Evolutionary conservation across 2,329 filamentous ascomycete species (phyloP), one percentile per base, ranked within the genome.

Genomic region (Aspergillus pseudonomiae): DNA sequence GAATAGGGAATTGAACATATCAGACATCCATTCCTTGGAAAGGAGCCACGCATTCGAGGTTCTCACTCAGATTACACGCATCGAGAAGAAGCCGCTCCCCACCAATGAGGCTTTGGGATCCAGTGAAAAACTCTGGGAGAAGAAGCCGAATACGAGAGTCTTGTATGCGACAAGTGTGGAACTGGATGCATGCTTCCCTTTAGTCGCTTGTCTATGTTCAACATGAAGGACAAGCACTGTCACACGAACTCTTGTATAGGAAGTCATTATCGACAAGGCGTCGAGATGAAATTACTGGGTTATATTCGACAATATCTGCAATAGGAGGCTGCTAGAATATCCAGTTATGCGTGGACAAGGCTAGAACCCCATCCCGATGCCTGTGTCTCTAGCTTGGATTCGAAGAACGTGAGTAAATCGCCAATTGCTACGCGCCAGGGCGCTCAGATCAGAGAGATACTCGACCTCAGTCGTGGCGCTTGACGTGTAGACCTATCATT

Each of bases 301-400:
- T 78, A 78, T 65, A 77, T 84, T 67, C 74, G 77, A 57, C 67
- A 74, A 57, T 75, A 77, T 56, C 75, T 85, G 61, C 75, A 75
- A 67, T 79, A 75, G 66, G 80, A 71, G 82, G 81, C 57, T 84
- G 82, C 70, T 75, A 79, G 65, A 79, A 71, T 55, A 79, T 86
- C 62, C 79, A 83, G 50, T 70, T 85, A 59, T 85, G 83, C 84
- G 83, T 85, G 52, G 83, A 86, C 65, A 79, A 81, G 72, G 77
- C 71, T 55, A 79, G 82, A 66, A 68, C 74, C 41, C 74, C 78
- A 63, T 83, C 84, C 7, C 76, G 79, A 66, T 71, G 72, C 56
- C 69, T 85, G 63, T 86, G 85, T 73, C 61, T 67, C 28, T 75
- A 77, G 9, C 78, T 73, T 71, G 81, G 79, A 48, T 86, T 85